Conservation (phyloP, 2,329 filamentous ascomycete species). For the Aschersonia sp. region DNA sequence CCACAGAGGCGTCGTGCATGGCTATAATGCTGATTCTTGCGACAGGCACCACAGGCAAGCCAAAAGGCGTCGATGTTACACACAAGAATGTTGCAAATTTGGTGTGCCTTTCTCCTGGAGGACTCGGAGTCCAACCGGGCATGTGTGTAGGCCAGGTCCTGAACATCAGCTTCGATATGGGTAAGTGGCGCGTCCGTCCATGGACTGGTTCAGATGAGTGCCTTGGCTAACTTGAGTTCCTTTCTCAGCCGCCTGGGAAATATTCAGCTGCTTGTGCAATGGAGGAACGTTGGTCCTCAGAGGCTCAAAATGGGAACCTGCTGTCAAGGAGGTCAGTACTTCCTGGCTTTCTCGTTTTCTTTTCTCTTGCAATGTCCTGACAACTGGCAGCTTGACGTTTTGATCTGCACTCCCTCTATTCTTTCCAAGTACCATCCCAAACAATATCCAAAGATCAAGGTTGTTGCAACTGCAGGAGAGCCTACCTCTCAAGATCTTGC, state of each 20-base stretch:
- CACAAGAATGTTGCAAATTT: constrained; percentile 41
- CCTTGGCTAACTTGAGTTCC: not conserved
- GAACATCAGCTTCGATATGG: constrained; percentile 47
- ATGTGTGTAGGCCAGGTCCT: constrained; percentile 39
- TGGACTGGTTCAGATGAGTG: not conserved
- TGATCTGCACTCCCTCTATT: constrained; percentile 41
- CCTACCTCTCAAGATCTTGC: constrained; percentile 34
- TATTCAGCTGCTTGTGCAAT: constrained; percentile 41
- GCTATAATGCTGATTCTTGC: not conserved
- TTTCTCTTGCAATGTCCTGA: too few relatives aligned
- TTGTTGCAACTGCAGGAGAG: constrained; percentile 40
- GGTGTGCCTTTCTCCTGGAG: constrained; percentile 33
- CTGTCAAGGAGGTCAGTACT: constrained; percentile 25
- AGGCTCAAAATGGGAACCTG: constrained; percentile 31
- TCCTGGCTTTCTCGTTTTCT: not conserved
- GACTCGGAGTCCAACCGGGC: constrained; percentile 32
- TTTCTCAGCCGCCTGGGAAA: constrained; percentile 40
- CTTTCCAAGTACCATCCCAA: constrained; percentile 31
- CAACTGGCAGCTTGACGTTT: constrained; percentile 27
- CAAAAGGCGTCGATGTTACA: constrained; percentile 43
- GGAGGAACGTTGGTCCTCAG: constrained; percentile 40
- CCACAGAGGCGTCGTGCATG: not conserved
- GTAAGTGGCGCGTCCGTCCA: constrained; percentile 19
- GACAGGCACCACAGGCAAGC: constrained; percentile 36
- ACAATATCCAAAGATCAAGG: constrained; percentile 34